A percentile compares a stretch with the other conserved stretches of the same genome.
Conservation (phyloP, 2,329 filamentous ascomycete genomes). For the Elsinoe batatas region DNA sequence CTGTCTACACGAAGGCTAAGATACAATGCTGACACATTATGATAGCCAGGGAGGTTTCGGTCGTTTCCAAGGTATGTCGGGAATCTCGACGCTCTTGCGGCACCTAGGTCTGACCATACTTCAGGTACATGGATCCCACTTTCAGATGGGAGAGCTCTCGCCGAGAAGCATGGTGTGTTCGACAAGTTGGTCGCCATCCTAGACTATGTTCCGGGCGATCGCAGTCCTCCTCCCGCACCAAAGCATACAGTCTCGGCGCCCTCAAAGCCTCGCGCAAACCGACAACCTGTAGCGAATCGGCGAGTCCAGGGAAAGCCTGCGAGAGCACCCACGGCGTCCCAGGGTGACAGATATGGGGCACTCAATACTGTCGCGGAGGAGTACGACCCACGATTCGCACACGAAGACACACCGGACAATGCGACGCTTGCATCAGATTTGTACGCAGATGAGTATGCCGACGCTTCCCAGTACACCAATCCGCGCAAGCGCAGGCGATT, state of each 20-base stretch:
- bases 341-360: conserved; percentile 29
- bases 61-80: not conserved
- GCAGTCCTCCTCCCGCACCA: conserved; percentile 85
- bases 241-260: conserved; percentile 64
- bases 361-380: conserved; percentile 44
- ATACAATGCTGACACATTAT: conserved; percentile 42
- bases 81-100: not conserved
- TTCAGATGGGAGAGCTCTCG: conserved; percentile 66
- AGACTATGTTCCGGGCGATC: conserved; percentile 73
- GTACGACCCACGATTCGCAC: conserved; percentile 56
- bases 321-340: not conserved
- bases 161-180: conserved; percentile 76
- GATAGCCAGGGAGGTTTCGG: conserved; percentile 3
- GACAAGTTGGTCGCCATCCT: conserved; percentile 80
- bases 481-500: conserved; percentile 69
- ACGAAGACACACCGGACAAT: conserved; percentile 75
- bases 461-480: conserved; percentile 53
- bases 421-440: conserved; percentile 74
- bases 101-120: conserved; percentile 14
- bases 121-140: conserved; percentile 93
- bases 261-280: conserved; percentile 71
- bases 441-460: conserved; percentile 67
- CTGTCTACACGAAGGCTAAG: conserved; percentile 72
- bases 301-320: conserved; percentile 10
- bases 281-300: conserved; percentile 43